These are phyloP conservation scores for Artemisia annua DNA, from an alignment of 129 eudicot genomes.

Conservation along the genomic window DNA sequence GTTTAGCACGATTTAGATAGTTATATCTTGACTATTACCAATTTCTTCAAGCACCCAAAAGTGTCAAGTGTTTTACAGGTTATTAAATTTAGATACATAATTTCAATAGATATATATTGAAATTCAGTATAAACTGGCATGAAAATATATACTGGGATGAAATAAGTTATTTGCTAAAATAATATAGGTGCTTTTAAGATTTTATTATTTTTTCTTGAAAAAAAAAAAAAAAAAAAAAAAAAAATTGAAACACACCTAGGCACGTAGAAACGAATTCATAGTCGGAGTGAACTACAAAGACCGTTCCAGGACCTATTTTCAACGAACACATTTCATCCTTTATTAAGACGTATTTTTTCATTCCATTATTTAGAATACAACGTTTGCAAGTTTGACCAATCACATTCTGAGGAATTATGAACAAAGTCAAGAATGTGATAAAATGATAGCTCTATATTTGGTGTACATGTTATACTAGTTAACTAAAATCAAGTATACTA, in stretches of 20 bases:
- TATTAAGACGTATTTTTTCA: too few species aligned
- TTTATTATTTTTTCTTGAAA: too few species aligned
- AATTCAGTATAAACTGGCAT: background rate
- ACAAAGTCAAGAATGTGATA: background rate
- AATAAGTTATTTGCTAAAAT: too few species aligned
- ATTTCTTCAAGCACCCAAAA: too few species aligned
- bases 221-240: background rate
- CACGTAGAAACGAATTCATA: constrained; percentile 10
- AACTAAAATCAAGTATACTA: too few species aligned
- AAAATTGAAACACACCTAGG: background rate
- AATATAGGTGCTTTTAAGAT: too few species aligned
- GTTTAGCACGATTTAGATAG: too few species aligned
- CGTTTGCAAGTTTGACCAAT: background rate
- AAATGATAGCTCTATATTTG: background rate
- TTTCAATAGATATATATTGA: background rate
- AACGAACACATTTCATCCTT: background rate
- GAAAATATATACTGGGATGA: too few species aligned
- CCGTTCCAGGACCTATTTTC: background rate
- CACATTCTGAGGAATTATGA: background rate
- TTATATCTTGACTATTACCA: too few species aligned
- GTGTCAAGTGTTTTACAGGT: background rate
- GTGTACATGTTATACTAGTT: too few species aligned
- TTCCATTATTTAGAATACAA: background rate
- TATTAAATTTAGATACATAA: background rate
- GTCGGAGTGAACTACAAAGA: background rate